Evolutionary conservation across 2,329 filamentous ascomycete genomes (phyloP), one percentile per base, ranked within the genome.

Genomic region (Macrophomina phaseolina): DNA sequence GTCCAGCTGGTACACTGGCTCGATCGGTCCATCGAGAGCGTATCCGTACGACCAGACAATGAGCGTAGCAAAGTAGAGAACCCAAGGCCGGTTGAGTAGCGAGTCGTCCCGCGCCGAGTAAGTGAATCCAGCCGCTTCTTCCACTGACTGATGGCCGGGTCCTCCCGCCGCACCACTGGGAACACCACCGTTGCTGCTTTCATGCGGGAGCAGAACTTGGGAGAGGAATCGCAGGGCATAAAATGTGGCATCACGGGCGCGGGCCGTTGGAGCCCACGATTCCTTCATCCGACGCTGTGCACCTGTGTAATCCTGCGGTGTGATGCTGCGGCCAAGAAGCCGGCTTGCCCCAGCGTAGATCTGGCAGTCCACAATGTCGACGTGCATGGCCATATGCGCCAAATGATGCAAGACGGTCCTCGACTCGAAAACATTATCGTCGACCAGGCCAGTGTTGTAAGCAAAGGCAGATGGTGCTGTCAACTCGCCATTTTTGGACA

Each of bases 381-480:
- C 93, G 75, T 98, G 93, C 86, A 97, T 97, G 3, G 93, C 93
- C 92, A 99, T 97, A 78, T 98, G 95, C 0, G 95, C 95, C 12
- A 99, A 83, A 73, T 97, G 93, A 75, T 98, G 94, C 52, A 98
- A 83, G 34, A 97, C 94, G 2, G 91, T 96, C 23, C 93, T 88
- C 69, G 91, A 93, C 76, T 97, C 93, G 72, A 95, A 94, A 36
- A 96, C 89, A 71, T 90, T 90, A 68, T 91, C 88, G 72, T 90
- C 88, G 51, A 83, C 81, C 67, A 71, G 28, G 38, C 72, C 72
- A 36, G 74, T 76, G 14, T 73, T 73, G 67, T 77, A 75, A 3
- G 70, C 67, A 65, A 77, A 75, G 2, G 75, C 72, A 42, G 73
- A 73, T 2, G 76, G 73, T 1, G 71, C 70, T 12, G 71, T 60